Evolutionary conservation across 768 basidiomycete genomes (phyloP).

Genomic region (Russula compacta): DNA sequence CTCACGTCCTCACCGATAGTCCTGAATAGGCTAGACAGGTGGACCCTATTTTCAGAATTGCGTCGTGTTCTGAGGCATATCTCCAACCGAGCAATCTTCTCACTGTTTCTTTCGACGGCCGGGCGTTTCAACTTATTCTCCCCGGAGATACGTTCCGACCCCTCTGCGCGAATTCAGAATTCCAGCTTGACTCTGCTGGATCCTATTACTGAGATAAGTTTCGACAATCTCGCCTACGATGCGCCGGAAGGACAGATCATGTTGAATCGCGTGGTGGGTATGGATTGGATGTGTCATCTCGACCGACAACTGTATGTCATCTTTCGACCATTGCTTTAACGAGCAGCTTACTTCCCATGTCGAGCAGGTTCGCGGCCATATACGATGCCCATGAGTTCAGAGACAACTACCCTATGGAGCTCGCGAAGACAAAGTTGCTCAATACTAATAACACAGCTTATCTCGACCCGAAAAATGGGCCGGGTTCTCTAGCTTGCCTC

Average conservation of each 20-base stretch:
- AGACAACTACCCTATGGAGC: not conserved
- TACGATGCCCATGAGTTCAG: no score
- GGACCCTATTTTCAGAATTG: no score
- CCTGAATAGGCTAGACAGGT: no score
- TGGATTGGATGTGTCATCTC: not conserved
- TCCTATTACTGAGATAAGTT: not conserved
- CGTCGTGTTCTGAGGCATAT: no score
- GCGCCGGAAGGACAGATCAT: not conserved
- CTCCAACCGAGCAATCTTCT: not conserved
- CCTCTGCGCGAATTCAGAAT: not conserved
- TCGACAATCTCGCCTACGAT: not conserved
- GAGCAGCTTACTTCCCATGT: not conserved
- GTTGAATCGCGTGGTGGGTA: not conserved
- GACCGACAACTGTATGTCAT: not conserved
- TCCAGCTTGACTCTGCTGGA: not conserved
- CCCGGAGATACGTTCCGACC: not conserved
- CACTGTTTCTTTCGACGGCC: not conserved
- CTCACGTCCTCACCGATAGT: no score
- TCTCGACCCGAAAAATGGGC: not conserved
- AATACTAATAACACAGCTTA: not conserved
- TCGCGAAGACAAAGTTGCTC: not conserved
- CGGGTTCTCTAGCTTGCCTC: not conserved
- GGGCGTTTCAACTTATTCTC: not conserved
- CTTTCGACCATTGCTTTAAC: not conserved
- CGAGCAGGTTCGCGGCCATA: not conserved